Evolutionary conservation across 1,139 yeast species (phyloP).

Genomic region (Debaryomycetaceae sp.): DNA sequence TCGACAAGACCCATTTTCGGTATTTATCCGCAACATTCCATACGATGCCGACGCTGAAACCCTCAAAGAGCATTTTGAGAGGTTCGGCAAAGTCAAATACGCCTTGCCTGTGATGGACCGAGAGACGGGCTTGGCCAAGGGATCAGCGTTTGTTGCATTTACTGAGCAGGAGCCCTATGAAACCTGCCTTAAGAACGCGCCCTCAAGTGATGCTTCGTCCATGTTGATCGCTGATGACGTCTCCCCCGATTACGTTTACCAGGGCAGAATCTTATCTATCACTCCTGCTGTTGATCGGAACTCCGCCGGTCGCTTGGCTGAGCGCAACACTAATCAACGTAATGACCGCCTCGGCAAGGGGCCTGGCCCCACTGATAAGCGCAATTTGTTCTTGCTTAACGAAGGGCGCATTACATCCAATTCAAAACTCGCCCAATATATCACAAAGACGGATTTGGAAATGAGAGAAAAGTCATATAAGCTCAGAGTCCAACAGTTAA

Average conservation of each 20-base stretch:
- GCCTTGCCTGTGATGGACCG: slow-evolving; percentile 90
- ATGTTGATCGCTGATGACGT: slow-evolving; percentile 87
- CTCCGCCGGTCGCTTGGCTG: slow-evolving; percentile 69
- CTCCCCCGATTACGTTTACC: slow-evolving; percentile 77
- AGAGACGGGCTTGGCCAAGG: slow-evolving; percentile 77
- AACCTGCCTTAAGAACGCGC: slow-evolving; percentile 69
- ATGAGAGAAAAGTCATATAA: slow-evolving; percentile 81
- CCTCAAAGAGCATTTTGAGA: slow-evolving; percentile 63
- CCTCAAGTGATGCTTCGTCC: slow-evolving; percentile 65
- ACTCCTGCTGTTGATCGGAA: slow-evolving; percentile 81
- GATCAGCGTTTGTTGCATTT: slow-evolving; percentile 94
- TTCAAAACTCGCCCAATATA: slow-evolving; percentile 63
- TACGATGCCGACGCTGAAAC: slow-evolving; percentile 85
- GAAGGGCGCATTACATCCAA: slow-evolving; percentile 86
- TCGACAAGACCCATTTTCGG: slow-evolving; percentile 56
- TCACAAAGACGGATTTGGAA: slow-evolving; percentile 69
- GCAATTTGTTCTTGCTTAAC: slow-evolving; percentile 75
- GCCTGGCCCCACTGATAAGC: slow-evolving; percentile 68
- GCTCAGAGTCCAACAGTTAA: slow-evolving; percentile 80
- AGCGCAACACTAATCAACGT: slow-evolving; percentile 63
- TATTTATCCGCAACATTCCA: slow-evolving; percentile 88
- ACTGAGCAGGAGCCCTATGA: slow-evolving; percentile 47
- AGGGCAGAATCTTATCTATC: slow-evolving; percentile 81
- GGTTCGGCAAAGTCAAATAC: slow-evolving; percentile 82
- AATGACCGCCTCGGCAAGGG: slow-evolving; percentile 71